Percentiles rank a stretch among this genome's conserved stretches.
phyloP scores from a whole-genome alignment of 306 rosid species.

The Vicia villosa region DNA sequence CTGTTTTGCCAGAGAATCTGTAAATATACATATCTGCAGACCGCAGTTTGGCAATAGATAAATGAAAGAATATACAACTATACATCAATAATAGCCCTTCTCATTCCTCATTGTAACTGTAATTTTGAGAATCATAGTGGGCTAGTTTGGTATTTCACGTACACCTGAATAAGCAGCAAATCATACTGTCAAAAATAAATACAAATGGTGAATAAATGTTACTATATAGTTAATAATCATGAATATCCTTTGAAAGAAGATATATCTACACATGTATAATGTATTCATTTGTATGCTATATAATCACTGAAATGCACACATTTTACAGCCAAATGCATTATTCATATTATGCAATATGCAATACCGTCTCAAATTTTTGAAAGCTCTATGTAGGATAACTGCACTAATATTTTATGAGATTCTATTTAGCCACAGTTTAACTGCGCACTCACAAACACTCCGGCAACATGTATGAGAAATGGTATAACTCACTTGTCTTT shows the following conservation, averaged over 20 bases:
- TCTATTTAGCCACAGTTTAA: no score
- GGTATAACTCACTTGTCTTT: slow-evolving; percentile 31
- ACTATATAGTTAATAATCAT: background rate
- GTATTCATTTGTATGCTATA: background rate
- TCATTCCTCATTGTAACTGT: slow-evolving; percentile 18
- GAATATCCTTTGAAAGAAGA: background rate
- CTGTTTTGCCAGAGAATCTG: slow-evolving; percentile 35
- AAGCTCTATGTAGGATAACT: no score
- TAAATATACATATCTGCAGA: slow-evolving; percentile 15
- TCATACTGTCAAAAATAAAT: background rate
- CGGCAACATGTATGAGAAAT: background rate
- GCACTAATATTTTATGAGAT: no score
- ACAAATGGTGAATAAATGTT: slow-evolving; percentile 6
- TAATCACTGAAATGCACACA: background rate
- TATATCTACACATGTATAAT: background rate
- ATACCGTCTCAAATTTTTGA: no score
- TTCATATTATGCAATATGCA: background rate
- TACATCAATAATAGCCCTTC: slow-evolving; percentile 27
- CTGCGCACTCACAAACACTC: no score
- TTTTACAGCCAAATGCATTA: background rate
- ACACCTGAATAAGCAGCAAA: background rate
- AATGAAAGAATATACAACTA: slow-evolving; percentile 34
- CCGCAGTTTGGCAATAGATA: slow-evolving; percentile 26
- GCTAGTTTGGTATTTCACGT: background rate
- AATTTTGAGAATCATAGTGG: background rate